Percentiles rank a stretch among this genome's conserved stretches.
Conservation (phyloP, 1,284 basidiomycete species). For the Moniliophthora roreri region DNA sequence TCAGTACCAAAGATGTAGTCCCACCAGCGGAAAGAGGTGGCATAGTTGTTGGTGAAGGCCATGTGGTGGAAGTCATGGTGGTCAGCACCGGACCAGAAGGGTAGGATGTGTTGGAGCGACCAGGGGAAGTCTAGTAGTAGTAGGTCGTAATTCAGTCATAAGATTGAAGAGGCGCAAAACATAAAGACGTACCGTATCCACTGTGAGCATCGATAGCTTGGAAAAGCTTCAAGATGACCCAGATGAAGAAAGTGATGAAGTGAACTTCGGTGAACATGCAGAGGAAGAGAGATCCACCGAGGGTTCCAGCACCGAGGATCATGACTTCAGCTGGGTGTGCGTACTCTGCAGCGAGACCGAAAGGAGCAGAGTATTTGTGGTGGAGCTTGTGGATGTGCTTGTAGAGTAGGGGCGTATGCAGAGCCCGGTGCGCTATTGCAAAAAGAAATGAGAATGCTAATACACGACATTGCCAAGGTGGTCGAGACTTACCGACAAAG, state of each 20-base stretch:
- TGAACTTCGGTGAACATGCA: slow-evolving; percentile 80
- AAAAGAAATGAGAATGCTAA: slow-evolving; percentile 8
- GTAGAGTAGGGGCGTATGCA: slow-evolving; percentile 92
- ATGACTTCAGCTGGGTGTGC: slow-evolving; percentile 94
- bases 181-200: slow-evolving; percentile 73
- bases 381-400: slow-evolving; percentile 98
- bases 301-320: slow-evolving; percentile 87
- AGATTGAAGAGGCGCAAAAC: not conserved
- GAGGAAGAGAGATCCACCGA: slow-evolving; percentile 86
- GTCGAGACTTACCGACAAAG: slow-evolving; percentile 59
- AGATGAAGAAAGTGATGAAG: slow-evolving; percentile 92
- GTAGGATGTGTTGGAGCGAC: slow-evolving; percentile 93
- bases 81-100: slow-evolving; percentile 98
- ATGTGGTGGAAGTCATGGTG: slow-evolving; percentile 98
- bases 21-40: slow-evolving; percentile 92
- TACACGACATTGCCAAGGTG: not conserved
- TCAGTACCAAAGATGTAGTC: slow-evolving; percentile 88
- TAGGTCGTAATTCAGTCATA: slow-evolving; percentile 8
- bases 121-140: slow-evolving; percentile 83
- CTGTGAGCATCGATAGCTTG: slow-evolving; percentile 98
- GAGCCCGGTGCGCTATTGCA: slow-evolving; percentile 76
- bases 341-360: slow-evolving; percentile 97
- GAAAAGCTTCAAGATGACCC: slow-evolving; percentile 94
- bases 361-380: slow-evolving; percentile 97
- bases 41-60: slow-evolving; percentile 89